These are phyloP conservation scores for Xylaria sp. DNA, from an alignment of 2,329 filamentous ascomycete genomes.

Conservation along the genomic window DNA sequence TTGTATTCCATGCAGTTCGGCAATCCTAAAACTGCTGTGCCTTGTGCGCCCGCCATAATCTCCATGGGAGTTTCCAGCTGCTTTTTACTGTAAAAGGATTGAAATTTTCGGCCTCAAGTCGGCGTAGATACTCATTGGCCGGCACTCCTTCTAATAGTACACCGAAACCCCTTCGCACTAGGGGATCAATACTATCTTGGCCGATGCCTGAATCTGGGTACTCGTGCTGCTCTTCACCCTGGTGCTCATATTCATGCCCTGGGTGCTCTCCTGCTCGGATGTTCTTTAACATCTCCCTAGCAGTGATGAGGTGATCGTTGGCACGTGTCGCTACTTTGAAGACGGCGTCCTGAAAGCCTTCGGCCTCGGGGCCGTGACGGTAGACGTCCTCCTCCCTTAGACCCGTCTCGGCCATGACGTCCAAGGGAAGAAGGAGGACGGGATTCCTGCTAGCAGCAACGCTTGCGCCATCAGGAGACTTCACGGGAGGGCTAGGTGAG, in stretches of 20 bases:
- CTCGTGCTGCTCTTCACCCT: slow-evolving; percentile 76
- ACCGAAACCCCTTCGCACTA: slow-evolving; percentile 74
- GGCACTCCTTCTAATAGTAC: slow-evolving; percentile 84
- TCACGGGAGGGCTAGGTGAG: slow-evolving; percentile 70
- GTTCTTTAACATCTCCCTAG: slow-evolving; percentile 88
- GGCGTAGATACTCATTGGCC: slow-evolving; percentile 80
- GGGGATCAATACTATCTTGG: slow-evolving; percentile 53
- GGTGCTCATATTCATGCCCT: slow-evolving; percentile 90
- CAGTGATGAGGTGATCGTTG: slow-evolving; percentile 95
- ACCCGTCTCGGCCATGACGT: slow-evolving; percentile 85
- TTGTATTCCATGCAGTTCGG: background rate
- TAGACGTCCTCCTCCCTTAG: slow-evolving; percentile 92
- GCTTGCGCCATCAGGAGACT: slow-evolving; percentile 55
- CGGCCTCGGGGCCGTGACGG: slow-evolving; percentile 79
- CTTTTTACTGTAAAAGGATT: slow-evolving; percentile 77
- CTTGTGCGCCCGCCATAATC: slow-evolving; percentile 66
- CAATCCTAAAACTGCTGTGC: slow-evolving; percentile 58
- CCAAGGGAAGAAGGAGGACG: slow-evolving; percentile 81
- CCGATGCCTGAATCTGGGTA: slow-evolving; percentile 54
- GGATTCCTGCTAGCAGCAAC: slow-evolving; percentile 56
- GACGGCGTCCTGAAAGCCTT: slow-evolving; percentile 86
- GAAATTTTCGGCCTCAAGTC: slow-evolving; percentile 84
- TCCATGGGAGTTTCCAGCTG: slow-evolving; percentile 89
- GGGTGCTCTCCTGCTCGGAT: slow-evolving; percentile 77
- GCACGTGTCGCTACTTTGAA: slow-evolving; percentile 93